These are phyloP conservation scores for Dactylellina parvicollis DNA, from an alignment of 2,329 filamentous ascomycete genomes.

Conservation along the genomic window DNA sequence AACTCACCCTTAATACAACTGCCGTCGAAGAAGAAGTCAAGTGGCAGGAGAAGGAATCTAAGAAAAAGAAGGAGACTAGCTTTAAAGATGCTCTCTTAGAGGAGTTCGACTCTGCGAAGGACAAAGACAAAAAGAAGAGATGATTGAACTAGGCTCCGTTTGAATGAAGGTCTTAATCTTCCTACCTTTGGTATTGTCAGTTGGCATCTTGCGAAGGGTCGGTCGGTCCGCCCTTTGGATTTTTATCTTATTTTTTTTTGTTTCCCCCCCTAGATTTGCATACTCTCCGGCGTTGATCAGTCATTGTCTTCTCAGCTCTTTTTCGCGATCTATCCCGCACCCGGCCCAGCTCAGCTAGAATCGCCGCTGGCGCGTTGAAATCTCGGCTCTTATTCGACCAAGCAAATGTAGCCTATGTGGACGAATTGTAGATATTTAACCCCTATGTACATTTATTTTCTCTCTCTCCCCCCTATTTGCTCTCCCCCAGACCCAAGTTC, in stretches of 20 bases:
- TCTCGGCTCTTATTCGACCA: constrained; percentile 24
- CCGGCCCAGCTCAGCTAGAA: constrained; percentile 21
- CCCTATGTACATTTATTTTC: constrained; percentile 46
- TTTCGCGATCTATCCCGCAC: not conserved
- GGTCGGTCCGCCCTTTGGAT: no score
- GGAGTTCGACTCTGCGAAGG: constrained; percentile 51
- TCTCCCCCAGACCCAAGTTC: not conserved
- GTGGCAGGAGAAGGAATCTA: constrained; percentile 56
- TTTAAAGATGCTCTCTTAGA: constrained; percentile 57
- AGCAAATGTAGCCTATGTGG: not conserved
- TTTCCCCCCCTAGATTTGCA: not conserved
- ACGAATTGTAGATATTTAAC: constrained; percentile 37
- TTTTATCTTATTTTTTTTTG: no score
- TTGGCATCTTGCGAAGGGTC: not conserved
- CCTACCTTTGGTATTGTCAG: constrained; percentile 14
- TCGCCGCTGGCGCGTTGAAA: not conserved
- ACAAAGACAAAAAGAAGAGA: constrained; percentile 54
- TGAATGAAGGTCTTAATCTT: constrained; percentile 16
- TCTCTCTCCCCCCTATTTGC: not conserved
- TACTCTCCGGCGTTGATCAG: not conserved
- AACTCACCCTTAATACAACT: constrained; percentile 66
- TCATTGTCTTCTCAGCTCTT: not conserved
- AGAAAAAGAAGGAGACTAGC: constrained; percentile 52
- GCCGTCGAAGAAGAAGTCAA: constrained; percentile 63
- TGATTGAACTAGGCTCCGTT: not conserved